Evolutionary conservation across 2,329 filamentous ascomycete genomes (phyloP).

Genomic region (Coniochaeta pulveracea): DNA sequence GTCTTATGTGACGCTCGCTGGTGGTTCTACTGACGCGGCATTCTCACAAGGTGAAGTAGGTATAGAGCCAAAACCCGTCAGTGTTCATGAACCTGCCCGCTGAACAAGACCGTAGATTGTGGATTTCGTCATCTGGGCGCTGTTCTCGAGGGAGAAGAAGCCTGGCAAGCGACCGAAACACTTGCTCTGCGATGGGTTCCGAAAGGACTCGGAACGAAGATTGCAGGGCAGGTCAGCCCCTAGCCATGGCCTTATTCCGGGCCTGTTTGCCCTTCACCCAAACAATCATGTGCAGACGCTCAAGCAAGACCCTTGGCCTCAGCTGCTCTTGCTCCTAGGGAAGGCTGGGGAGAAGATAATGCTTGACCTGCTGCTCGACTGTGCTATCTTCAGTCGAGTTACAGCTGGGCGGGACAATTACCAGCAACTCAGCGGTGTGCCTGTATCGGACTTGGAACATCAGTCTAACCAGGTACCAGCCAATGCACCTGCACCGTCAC

Average conservation of each 20-base stretch:
- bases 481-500: neutral
- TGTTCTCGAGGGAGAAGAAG: conserved; percentile 52
- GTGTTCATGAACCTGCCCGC: too few species aligned
- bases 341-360: conserved; percentile 66
- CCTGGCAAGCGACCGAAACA: conserved; percentile 50
- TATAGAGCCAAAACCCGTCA: too few species aligned
- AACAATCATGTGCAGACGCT: conserved; percentile 63
- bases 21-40: conserved; percentile 27
- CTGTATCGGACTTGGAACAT: conserved; percentile 16
- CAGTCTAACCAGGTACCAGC: conserved; percentile 7
- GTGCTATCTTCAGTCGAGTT: conserved; percentile 61
- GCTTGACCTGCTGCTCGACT: conserved; percentile 64
- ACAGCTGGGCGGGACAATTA: conserved; percentile 52
- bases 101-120: conserved; percentile 45
- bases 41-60: conserved; percentile 56
- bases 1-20: conserved; percentile 40
- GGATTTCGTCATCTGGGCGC: conserved; percentile 64
- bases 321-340: conserved; percentile 64
- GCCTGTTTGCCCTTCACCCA: conserved; percentile 48
- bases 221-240: conserved; percentile 15
- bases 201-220: conserved; percentile 27
- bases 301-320: conserved; percentile 63
- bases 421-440: conserved; percentile 64
- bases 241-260: conserved; percentile 42
- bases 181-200: conserved; percentile 75